A percentile compares a stretch with the other conserved stretches of the same genome.
These are phyloP conservation scores for Cystobasidium tubakii DNA, from an alignment of 768 basidiomycete species.

Conservation along the genomic window DNA sequence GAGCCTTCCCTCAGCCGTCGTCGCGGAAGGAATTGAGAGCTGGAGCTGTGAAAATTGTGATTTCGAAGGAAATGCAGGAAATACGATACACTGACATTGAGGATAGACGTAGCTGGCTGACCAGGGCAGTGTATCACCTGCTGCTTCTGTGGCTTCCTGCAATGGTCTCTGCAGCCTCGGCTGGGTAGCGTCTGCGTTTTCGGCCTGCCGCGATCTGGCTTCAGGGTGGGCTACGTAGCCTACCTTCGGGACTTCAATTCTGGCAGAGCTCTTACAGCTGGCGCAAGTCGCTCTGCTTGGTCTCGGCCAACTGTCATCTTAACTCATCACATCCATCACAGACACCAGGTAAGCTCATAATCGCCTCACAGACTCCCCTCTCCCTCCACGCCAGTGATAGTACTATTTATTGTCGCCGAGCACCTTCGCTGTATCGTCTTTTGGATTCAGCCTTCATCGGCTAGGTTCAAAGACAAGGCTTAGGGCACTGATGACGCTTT, in stretches of 20 bases:
- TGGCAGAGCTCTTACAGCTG: not conserved
- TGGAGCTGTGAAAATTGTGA: not conserved
- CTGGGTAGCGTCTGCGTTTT: too few species aligned
- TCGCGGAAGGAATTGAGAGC: not conserved
- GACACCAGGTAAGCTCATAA: not conserved
- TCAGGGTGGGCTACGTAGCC: not conserved
- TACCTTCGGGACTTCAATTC: slow-evolving; percentile 5
- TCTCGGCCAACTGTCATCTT: too few species aligned
- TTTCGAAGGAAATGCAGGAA: not conserved
- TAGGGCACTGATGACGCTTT: slow-evolving; percentile 1
- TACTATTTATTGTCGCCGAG: slow-evolving; percentile 23
- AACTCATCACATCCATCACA: too few species aligned
- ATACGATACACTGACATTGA: not conserved
- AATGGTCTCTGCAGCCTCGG: too few species aligned
- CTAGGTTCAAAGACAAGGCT: not conserved
- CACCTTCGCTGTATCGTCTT: not conserved
- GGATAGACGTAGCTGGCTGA: too few species aligned
- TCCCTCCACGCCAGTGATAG: not conserved
- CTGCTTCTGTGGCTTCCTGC: too few species aligned
- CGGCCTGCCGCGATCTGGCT: not conserved
- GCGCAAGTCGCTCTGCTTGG: too few species aligned
- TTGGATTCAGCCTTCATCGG: not conserved
- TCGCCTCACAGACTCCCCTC: not conserved
- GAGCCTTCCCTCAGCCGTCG: not conserved
- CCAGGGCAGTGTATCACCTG: too few species aligned